A percentile compares a stretch with the other conserved stretches of the same genome.
These are phyloP conservation scores for Phellinidium pouzarii DNA, from an alignment of 1,284 basidiomycete species.

Conservation along the genomic window DNA sequence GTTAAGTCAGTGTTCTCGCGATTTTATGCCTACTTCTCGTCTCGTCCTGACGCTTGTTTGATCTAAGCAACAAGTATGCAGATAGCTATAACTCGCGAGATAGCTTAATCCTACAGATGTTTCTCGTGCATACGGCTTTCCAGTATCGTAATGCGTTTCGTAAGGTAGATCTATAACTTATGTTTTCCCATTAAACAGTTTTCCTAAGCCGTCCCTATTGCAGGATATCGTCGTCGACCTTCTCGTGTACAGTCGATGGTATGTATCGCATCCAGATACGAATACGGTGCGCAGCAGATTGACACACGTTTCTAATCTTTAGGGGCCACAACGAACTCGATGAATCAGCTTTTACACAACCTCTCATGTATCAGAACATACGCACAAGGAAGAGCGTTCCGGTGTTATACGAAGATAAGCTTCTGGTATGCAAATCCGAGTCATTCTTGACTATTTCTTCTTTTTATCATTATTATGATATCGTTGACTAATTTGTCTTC, in stretches of 20 bases:
- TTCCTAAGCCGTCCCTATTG: slow-evolving; percentile 17
- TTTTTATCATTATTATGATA: not conserved
- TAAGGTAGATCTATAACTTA: slow-evolving; percentile 42
- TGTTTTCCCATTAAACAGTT: not conserved
- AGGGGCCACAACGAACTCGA: slow-evolving; percentile 89
- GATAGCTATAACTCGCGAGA: not conserved
- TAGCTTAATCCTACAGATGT: slow-evolving; percentile 48
- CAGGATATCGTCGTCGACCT: slow-evolving; percentile 83
- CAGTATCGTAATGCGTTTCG: slow-evolving; percentile 80
- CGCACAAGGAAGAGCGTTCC: slow-evolving; percentile 71
- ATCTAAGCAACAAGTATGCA: slow-evolving; percentile 45
- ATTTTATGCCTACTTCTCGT: not conserved
- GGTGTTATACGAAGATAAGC: slow-evolving; percentile 70
- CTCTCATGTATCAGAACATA: slow-evolving; percentile 85
- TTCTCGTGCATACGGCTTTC: slow-evolving; percentile 72
- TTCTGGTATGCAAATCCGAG: slow-evolving; percentile 70
- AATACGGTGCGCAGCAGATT: not conserved
- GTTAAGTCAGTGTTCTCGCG: slow-evolving; percentile 61
- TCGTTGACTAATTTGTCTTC: not conserved
- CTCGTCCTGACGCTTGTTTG: slow-evolving; percentile 5
- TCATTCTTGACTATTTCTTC: slow-evolving; percentile 16
- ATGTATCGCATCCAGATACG: slow-evolving; percentile 21
- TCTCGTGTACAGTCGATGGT: slow-evolving; percentile 82
- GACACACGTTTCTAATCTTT: not conserved
- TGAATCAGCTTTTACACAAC: slow-evolving; percentile 85